Percentiles rank a stretch among this genome's conserved stretches.
Conservation (phyloP, 2,329 filamentous ascomycete species). For the Arthrobotrys megalospora region DNA sequence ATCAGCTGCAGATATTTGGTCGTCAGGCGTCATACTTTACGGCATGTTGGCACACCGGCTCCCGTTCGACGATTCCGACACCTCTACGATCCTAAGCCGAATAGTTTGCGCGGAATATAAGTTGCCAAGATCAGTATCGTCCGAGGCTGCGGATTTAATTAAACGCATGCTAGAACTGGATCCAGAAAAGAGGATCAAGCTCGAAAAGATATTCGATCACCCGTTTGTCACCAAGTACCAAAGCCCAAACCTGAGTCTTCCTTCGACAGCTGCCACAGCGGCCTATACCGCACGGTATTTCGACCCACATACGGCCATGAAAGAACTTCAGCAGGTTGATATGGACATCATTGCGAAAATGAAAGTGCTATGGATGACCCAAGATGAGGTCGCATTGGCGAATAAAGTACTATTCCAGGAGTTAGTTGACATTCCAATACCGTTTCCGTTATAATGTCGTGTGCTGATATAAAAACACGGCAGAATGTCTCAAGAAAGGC, state of each 20-base stretch:
- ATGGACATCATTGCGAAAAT: constrained; percentile 48
- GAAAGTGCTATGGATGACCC: constrained; percentile 47
- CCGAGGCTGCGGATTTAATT: constrained; percentile 83
- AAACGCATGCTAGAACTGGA: constrained; percentile 82
- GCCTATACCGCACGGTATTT: neutral
- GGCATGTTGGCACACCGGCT: constrained; percentile 86
- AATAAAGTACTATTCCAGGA: constrained; percentile 26
- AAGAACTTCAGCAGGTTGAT: constrained; percentile 1
- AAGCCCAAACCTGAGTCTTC: neutral
- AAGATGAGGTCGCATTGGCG: constrained; percentile 15
- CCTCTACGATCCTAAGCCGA: constrained; percentile 75
- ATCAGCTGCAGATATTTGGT: constrained; percentile 93
- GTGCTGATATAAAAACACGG: neutral
- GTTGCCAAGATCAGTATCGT: constrained; percentile 76
- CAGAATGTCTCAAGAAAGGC: constrained; percentile 41
- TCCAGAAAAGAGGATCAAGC: constrained; percentile 82
- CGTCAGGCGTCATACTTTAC: constrained; percentile 89
- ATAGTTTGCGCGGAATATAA: constrained; percentile 75
- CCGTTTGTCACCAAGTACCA: constrained; percentile 74
- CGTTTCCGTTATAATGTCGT: neutral
- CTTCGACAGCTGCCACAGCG: neutral
- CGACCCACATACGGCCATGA: neutral
- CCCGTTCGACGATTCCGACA: constrained; percentile 81
- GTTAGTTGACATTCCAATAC: constrained; percentile 16
- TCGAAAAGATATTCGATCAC: constrained; percentile 87